Base-by-base conservation (phyloP, 78 protist species). In the Tieghemostelium lacteum region DNA sequence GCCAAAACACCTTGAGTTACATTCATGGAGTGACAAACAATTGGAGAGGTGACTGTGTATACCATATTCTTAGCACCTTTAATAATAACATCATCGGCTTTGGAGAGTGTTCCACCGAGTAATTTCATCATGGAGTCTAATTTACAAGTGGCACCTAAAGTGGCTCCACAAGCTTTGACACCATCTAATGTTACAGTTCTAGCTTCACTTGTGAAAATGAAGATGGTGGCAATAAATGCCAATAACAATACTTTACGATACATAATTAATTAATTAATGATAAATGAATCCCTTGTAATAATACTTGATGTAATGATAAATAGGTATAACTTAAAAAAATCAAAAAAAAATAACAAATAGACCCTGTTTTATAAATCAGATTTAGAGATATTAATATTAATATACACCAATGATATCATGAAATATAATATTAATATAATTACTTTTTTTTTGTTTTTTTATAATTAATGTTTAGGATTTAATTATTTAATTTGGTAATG, bases 31-130 rank as follows among this genome's bases (percentile, higher is more conserved):
- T 58, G 58, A 65, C 87, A 77, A 8, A 58, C 55, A 31, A 77
- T 16, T 77, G 87, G 87, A n/a, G 49, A 22, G 0, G 58, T 26
- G 52, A 77, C 52, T 20, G 62, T 49, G 62, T 65, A 77, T 37
- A 77, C 29, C 5, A 57, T 61, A 26, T 37, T 52, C n/a, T 55
- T 34, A 7, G 61, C 54, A 65, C 87, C 87, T 19, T 63, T 63
- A 75, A 77, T 65, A 8, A 77, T 33, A 26, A 77, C 37, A 64
- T 77, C 87, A 65, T 77, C 87, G n/a, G 73, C 40, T 36, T 40
- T 16, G 22, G 45, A 28, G 16, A 77, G 39, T 22, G 67, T 75
- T 36, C 75, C 73, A 36, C 72, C 87, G n/a, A 77, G 8, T 12
- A 36, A 4, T 17, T 33, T 36, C 10, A 77, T 7, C 67, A 77